phyloP scores from a whole-genome alignment of 2,329 filamentous ascomycete genomes.

The Calonectria montana region DNA sequence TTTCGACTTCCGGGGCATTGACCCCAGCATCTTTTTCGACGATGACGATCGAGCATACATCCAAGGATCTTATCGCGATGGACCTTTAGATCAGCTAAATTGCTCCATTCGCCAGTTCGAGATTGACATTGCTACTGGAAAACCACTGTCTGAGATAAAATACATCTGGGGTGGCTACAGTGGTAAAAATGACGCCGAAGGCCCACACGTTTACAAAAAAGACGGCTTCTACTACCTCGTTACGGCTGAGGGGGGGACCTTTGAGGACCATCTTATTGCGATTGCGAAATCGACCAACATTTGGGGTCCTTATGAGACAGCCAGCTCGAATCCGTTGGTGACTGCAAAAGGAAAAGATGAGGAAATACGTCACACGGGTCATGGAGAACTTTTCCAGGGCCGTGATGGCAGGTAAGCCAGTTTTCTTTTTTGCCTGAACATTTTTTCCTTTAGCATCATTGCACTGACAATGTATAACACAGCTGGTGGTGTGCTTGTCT shows the following conservation, averaged over 20 bases:
- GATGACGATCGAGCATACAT: conserved; percentile 42
- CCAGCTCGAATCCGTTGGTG: background rate
- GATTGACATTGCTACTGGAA: conserved; percentile 49
- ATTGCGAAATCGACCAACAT: conserved; percentile 55
- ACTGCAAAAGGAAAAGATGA: background rate
- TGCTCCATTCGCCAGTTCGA: conserved; percentile 33
- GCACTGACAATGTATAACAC: background rate
- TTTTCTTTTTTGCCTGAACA: no score
- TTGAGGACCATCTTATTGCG: conserved; percentile 52
- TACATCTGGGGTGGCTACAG: conserved; percentile 4
- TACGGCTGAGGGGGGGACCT: conserved; percentile 62
- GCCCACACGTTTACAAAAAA: conserved; percentile 58
- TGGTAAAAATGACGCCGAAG: conserved; percentile 29
- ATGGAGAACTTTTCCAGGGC: conserved; percentile 3
- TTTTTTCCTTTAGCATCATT: no score
- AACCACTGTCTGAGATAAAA: conserved; percentile 40
- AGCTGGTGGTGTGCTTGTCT: conserved; percentile 7
- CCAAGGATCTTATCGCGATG: conserved; percentile 41
- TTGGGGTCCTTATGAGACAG: conserved; percentile 45
- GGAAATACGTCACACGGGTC: background rate
- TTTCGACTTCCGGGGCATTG: conserved; percentile 43
- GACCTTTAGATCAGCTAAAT: conserved; percentile 28
- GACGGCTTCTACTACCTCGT: conserved; percentile 59
- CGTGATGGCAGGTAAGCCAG: background rate
- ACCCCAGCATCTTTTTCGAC: conserved; percentile 27